phyloP scores from a whole-genome alignment of 2,329 filamentous ascomycete species.

The Catunica adiposa region DNA sequence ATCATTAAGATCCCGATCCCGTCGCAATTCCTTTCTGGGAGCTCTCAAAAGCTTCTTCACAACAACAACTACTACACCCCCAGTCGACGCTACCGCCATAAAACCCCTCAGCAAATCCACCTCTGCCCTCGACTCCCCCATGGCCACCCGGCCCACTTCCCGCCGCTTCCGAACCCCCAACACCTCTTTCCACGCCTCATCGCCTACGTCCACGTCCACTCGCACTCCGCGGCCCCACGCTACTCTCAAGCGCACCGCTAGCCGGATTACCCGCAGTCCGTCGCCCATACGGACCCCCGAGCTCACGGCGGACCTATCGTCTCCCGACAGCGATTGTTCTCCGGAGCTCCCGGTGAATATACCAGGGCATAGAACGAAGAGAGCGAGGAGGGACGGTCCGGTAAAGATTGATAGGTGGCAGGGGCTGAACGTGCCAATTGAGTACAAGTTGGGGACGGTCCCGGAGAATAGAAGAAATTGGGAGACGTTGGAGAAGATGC shows the following conservation, averaged over 20 bases:
- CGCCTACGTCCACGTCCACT: not conserved
- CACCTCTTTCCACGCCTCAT: not conserved
- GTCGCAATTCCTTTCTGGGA: not conserved
- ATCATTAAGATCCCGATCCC: not conserved
- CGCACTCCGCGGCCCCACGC: not conserved
- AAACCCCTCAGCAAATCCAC: not conserved
- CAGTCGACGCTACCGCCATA: not conserved
- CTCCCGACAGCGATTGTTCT: not conserved
- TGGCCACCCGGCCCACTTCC: not conserved
- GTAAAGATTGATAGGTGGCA: not conserved
- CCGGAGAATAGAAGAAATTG: not conserved
- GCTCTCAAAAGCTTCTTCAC: not conserved
- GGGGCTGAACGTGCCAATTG: not conserved
- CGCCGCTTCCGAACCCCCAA: not conserved
- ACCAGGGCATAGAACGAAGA: not conserved
- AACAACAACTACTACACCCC: not conserved
- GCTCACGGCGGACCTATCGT: not conserved
- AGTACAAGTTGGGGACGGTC: not conserved
- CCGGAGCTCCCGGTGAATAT: not conserved
- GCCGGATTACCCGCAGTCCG: not conserved
- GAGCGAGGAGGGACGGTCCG: too few species aligned
- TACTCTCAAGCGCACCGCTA: not conserved
- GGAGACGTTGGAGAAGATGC: not conserved
- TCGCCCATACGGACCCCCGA: not conserved
- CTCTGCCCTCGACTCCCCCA: too few species aligned